These are phyloP conservation scores for Saccharomyces eubayanus DNA, from an alignment of 805 yeast species.

Conservation along the genomic window DNA sequence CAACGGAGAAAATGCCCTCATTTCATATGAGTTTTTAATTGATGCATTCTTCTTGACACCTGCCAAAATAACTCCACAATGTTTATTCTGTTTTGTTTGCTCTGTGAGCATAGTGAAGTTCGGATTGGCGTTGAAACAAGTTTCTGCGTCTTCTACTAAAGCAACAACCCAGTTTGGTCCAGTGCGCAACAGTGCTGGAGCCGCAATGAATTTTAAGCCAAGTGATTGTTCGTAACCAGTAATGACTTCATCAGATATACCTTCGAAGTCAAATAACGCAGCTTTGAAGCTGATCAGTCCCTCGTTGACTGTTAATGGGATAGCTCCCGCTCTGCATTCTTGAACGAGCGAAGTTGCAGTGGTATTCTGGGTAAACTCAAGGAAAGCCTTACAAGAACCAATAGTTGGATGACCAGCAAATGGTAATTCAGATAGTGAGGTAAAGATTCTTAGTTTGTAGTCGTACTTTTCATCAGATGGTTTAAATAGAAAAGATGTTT, in stretches of 20 bases:
- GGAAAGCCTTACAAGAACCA: constrained; percentile 42
- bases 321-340: constrained; percentile 40
- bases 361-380: constrained; percentile 31
- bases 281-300: constrained; percentile 28
- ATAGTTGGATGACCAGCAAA: constrained; percentile 62
- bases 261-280: constrained; percentile 9
- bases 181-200: constrained; percentile 31
- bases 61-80: constrained; percentile 34
- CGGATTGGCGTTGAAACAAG: constrained; percentile 31
- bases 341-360: constrained; percentile 30
- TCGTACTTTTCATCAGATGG: constrained; percentile 36
- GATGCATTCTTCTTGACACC: constrained; percentile 27
- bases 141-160: constrained; percentile 27
- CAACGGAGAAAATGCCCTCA: constrained; percentile 39
- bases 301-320: constrained; percentile 27
- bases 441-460: constrained; percentile 44
- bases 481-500: constrained; percentile 44
- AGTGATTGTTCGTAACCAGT: constrained; percentile 8
- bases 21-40: constrained; percentile 30
- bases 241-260: constrained; percentile 6
- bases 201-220: constrained; percentile 7
- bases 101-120: constrained; percentile 22
- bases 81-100: constrained; percentile 14
- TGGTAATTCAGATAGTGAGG: constrained; percentile 41
- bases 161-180: constrained; percentile 43